A percentile compares a stretch with the other conserved stretches of the same genome.
phyloP scores from a whole-genome alignment of 2,329 filamentous ascomycete species.

The Monosporascus sp. region DNA sequence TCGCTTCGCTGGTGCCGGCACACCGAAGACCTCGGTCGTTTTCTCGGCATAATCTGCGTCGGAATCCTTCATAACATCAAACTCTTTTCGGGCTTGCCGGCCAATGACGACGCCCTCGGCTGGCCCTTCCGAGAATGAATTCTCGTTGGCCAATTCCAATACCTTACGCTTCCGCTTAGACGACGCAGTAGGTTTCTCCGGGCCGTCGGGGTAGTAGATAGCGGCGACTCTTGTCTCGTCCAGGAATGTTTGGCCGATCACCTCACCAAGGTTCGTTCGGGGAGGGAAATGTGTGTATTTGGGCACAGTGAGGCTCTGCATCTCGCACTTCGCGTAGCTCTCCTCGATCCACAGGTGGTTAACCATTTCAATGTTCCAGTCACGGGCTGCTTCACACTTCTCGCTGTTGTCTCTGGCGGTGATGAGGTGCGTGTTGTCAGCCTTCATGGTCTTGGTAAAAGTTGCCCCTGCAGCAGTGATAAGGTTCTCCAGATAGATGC shows the following conservation, averaged over 20 bases:
- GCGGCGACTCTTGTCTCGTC: conserved; percentile 57
- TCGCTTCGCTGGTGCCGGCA: conserved; percentile 23
- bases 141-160: conserved; percentile 45
- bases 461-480: conserved; percentile 78
- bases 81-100: conserved; percentile 34
- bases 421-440: conserved; percentile 92
- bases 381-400: conserved; percentile 85
- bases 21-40: conserved; percentile 27
- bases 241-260: conserved; percentile 84
- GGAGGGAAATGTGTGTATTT: conserved; percentile 84
- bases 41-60: conserved; percentile 30
- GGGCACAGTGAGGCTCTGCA: conserved; percentile 64
- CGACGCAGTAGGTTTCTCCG: conserved; percentile 35
- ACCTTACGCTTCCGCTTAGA: conserved; percentile 47
- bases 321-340: conserved; percentile 83
- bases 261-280: conserved; percentile 85
- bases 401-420: conserved; percentile 86
- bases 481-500: conserved; percentile 89
- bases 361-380: conserved; percentile 86
- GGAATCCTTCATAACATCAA: conserved; percentile 40
- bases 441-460: conserved; percentile 92
- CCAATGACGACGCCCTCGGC: conserved; percentile 43
- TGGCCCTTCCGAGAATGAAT: conserved; percentile 41
- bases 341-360: conserved; percentile 98
- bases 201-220: conserved; percentile 63